Evolutionary conservation across 164 flowering plant species (phyloP), one percentile per base, ranked within the genome.

Genomic region (Magnolia kwangsiensis): DNA sequence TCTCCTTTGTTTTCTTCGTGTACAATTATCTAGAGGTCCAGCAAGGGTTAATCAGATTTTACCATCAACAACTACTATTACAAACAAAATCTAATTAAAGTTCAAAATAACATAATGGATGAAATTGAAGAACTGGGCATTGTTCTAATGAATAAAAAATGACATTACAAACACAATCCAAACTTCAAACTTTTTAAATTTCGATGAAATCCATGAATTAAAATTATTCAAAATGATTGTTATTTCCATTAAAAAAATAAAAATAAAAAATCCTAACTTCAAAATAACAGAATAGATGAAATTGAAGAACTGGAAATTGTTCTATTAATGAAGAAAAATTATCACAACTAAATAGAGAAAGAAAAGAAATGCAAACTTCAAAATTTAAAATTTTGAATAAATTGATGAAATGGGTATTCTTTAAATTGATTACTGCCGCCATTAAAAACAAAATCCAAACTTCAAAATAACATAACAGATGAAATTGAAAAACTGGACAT

Each of bases 401-500:
- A 20, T 65, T 21, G 45, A 37, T 37, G 45, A 37, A 37, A 37
- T 37, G 4, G 45, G 45, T 37, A 37, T 37, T 37, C 4, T 37
- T 37, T 37, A 37, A 37, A 37, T 37, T 37, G 45, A 37, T 21
- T 27, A 65, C 37, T 65, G 11, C 45, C 5, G 45, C 45, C 45
- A 37, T 6, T 18, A 37, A 37, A 37, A 37, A 37, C 45, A 37
- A 37, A 37, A 37, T 37, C 45, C 45, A 37, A 37, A 37, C 6
- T 37, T 37, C 6, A 13, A 0, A 8, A n/a, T 20, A 20, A 7
- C 72, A 50, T 29, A 49, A 50, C 2, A 1, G 10, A 50, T 6
- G 58, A 70, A 49, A 70, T 49, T 14, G 27, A 80, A 67, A 3
- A 74, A 67, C 63, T 50, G 67, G 69, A 37, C 21, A 73, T 14